Evolutionary conservation across 768 basidiomycete species (phyloP).

Genomic region (Trametes coccinea): DNA sequence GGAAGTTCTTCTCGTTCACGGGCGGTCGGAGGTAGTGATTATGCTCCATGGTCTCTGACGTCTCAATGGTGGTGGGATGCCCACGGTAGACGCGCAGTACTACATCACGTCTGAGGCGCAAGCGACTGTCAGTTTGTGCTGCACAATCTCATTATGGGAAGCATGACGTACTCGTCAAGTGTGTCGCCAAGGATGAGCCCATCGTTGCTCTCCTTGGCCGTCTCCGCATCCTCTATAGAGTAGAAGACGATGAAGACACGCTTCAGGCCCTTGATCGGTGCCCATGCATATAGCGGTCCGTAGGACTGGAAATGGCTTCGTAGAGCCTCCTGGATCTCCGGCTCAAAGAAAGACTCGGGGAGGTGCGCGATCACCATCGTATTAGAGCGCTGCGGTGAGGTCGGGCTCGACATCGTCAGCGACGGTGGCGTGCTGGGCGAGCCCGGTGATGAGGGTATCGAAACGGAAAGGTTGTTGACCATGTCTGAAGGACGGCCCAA

Average conservation of each 20-base stretch:
- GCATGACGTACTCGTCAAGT: constrained; percentile 48
- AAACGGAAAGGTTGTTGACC: constrained; percentile 14
- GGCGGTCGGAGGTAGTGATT: constrained; percentile 73
- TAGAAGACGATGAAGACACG: constrained; percentile 83
- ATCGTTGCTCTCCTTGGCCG: constrained; percentile 66
- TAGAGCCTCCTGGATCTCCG: constrained; percentile 63
- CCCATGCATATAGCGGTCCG: constrained; percentile 89
- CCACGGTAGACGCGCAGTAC: constrained; percentile 72
- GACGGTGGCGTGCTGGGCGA: constrained; percentile 20
- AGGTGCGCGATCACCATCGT: constrained; percentile 81
- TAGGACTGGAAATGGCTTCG: constrained; percentile 71
- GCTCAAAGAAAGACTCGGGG: constrained; percentile 77
- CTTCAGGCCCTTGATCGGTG: constrained; percentile 77
- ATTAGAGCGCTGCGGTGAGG: constrained; percentile 58
- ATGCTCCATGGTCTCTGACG: constrained; percentile 26
- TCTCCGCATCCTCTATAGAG: constrained; percentile 60
- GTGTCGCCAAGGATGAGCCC: constrained; percentile 58
- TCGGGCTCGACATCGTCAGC: constrained; percentile 21
- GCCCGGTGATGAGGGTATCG: constrained; percentile 16
- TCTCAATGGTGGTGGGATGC: constrained; percentile 64
- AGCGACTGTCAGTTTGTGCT: constrained; percentile 6
- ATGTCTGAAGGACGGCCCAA: neutral
- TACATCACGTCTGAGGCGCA: constrained; percentile 42
- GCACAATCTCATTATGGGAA: neutral
- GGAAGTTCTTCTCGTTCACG: constrained; percentile 84